Conservation (phyloP, 345 rosid species). For the Lumnitzera littorea region DNA sequence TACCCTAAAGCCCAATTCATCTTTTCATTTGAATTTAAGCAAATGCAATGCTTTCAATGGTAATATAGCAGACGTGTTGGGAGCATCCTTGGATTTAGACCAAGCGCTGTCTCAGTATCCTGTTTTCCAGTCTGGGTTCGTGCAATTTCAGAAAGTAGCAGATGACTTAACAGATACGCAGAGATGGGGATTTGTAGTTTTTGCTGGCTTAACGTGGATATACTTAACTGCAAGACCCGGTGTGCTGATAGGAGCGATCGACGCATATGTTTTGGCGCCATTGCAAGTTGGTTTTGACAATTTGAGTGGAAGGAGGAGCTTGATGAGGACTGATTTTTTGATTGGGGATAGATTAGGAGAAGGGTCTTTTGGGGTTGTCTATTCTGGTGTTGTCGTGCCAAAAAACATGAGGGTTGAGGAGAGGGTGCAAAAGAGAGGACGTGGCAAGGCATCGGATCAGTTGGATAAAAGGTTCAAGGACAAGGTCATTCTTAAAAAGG, state of each 20-base stretch:
- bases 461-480: constrained; percentile 46
- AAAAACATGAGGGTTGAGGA: constrained; percentile 42
- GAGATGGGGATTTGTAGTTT: constrained; percentile 50
- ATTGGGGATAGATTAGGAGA: constrained; percentile 76
- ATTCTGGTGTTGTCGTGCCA: constrained; percentile 70
- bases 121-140: constrained; percentile 31
- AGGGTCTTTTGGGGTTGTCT: constrained; percentile 91
- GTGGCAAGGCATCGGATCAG: constrained; percentile 24
- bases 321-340: constrained; percentile 64
- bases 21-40: constrained; percentile 11
- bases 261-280: constrained; percentile 80
- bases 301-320: constrained; percentile 62
- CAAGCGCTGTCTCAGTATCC: constrained; percentile 38
- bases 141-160: constrained; percentile 32
- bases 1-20: constrained; percentile 24
- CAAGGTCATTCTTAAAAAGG: constrained; percentile 84
- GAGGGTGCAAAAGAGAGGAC: constrained; percentile 33
- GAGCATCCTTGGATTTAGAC: constrained; percentile 16
- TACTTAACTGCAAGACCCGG: constrained; percentile 93
- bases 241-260: constrained; percentile 83
- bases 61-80: constrained; percentile 22
- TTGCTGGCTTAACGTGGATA: constrained; percentile 62
- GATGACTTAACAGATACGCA: constrained; percentile 43
- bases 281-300: constrained; percentile 62
- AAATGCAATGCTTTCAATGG: constrained; percentile 49